Evolutionary conservation across 2,329 filamentous ascomycete species (phyloP).

Genomic region (Paecilomyces formosus): DNA sequence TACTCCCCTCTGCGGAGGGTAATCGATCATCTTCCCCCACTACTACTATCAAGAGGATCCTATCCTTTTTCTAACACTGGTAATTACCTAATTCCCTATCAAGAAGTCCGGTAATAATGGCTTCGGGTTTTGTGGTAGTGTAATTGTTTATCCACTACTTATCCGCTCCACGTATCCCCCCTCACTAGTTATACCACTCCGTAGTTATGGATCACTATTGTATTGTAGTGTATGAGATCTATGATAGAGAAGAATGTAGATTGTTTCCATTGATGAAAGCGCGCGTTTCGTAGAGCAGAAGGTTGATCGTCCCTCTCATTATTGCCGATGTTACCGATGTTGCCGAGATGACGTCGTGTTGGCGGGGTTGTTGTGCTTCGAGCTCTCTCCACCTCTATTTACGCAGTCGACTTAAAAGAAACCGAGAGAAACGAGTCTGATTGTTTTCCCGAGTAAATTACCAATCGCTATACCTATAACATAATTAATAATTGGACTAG

Average conservation of each 20-base stretch:
- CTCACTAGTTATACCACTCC: no score
- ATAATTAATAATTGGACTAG: not conserved
- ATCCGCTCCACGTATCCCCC: not conserved
- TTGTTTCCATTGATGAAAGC: not conserved
- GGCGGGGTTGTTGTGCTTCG: not conserved
- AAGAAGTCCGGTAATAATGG: not conserved
- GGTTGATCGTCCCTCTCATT: not conserved
- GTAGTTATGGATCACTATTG: no score
- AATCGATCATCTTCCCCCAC: no score
- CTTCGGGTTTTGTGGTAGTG: not conserved
- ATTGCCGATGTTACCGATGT: not conserved
- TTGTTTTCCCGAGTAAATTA: not conserved
- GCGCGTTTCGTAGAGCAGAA: not conserved
- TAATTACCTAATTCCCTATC: no score
- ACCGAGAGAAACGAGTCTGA: not conserved
- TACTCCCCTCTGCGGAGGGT: no score
- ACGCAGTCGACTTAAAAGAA: not conserved
- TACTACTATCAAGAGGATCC: no score
- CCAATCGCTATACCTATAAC: not conserved
- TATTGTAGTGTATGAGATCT: not conserved
- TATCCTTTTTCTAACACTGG: no score
- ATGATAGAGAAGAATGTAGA: not conserved
- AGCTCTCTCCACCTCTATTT: not conserved
- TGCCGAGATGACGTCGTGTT: not conserved
- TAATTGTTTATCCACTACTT: not conserved